Evolutionary conservation across 768 basidiomycete genomes (phyloP).

Genomic region (Cystobasidium onofrii): DNA sequence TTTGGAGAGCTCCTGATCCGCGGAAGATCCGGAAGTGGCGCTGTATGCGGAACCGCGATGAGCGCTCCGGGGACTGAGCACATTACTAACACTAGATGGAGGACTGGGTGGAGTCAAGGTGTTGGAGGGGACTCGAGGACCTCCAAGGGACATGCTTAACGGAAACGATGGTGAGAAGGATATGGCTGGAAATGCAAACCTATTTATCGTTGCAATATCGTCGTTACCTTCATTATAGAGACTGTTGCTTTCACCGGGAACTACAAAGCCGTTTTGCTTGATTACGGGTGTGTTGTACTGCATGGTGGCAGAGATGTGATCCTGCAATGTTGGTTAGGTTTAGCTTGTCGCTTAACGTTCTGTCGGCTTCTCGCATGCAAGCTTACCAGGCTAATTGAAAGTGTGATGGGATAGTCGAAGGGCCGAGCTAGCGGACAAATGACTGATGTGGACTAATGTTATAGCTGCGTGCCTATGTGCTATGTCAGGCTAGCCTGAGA

Average conservation of each 20-base stretch:
- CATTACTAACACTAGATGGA: neutral
- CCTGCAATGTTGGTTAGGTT: too few species aligned
- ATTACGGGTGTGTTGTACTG: neutral
- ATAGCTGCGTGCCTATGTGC: too few species aligned
- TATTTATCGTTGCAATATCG: slow-evolving; percentile 14
- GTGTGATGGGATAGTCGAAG: too few species aligned
- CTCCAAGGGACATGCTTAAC: neutral
- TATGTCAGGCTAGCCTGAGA: too few species aligned
- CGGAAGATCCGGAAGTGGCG: neutral
- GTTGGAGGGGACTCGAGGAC: neutral
- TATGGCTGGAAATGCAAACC: slow-evolving; percentile 20
- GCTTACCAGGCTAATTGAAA: too few species aligned
- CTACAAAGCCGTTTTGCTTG: neutral
- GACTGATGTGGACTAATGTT: too few species aligned
- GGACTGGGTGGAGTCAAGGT: neutral
- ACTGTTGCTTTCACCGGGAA: neutral
- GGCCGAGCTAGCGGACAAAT: too few species aligned
- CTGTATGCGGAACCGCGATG: neutral
- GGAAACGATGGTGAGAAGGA: slow-evolving; percentile 15
- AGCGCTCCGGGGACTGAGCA: neutral
- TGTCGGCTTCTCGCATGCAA: too few species aligned
- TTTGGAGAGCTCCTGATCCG: neutral
- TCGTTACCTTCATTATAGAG: slow-evolving; percentile 27
- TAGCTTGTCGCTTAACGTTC: too few species aligned
- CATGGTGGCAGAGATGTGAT: too few species aligned